These are phyloP conservation scores for Botryococcus braunii DNA, from an alignment of 163 green algal genomes.

Conservation along the genomic window DNA sequence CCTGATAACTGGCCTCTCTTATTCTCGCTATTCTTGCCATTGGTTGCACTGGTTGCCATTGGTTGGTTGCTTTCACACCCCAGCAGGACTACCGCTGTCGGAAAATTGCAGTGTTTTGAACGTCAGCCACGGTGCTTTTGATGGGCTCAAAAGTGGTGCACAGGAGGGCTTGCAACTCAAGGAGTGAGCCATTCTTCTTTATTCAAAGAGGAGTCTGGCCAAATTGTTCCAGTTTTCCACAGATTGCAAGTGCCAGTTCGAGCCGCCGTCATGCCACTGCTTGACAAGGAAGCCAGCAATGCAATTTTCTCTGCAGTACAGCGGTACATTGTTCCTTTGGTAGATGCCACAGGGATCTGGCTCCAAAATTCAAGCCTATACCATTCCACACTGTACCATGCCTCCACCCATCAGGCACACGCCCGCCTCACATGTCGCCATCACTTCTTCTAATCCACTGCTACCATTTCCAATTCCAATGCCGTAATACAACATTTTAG, in stretches of 20 bases:
- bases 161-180: too few species aligned
- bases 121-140: too few species aligned
- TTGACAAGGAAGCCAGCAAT: slow-evolving; percentile 3
- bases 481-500: not conserved
- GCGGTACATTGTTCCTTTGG: slow-evolving; percentile 24
- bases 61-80: too few species aligned
- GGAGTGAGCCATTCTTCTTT: too few species aligned
- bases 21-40: too few species aligned
- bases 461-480: not conserved
- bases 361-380: slow-evolving; percentile 39
- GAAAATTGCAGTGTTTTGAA: too few species aligned
- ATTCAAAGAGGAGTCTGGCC: too few species aligned
- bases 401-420: slow-evolving; percentile 38
- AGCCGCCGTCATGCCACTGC: slow-evolving; percentile 21
- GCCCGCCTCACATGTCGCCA: not conserved
- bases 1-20: too few species aligned
- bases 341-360: slow-evolving; percentile 37
- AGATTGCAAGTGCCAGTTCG: slow-evolving; percentile 25
- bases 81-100: too few species aligned
- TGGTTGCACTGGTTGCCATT: too few species aligned
- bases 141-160: too few species aligned
- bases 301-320: slow-evolving; percentile 19
- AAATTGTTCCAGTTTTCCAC: slow-evolving; percentile 12
- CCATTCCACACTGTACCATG: slow-evolving; percentile 59
- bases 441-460: not conserved